Evolutionary conservation across 2,329 filamentous ascomycete species (phyloP).

Genomic region (Pseudogymnoascus sp.): DNA sequence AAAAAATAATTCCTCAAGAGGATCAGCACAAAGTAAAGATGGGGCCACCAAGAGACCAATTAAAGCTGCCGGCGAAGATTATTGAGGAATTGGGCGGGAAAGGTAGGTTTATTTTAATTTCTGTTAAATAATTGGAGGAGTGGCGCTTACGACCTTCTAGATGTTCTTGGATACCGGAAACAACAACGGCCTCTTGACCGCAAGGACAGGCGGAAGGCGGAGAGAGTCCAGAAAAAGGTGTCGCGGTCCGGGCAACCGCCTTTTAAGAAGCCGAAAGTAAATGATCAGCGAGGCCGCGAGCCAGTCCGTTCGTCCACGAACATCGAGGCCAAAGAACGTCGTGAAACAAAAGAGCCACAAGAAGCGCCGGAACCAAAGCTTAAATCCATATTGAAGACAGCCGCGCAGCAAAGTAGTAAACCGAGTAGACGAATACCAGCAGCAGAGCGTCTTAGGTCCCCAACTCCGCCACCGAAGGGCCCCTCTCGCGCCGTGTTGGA

Average conservation of each 20-base stretch:
- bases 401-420: conserved; percentile 15
- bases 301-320: not conserved
- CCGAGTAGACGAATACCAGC: conserved; percentile 10
- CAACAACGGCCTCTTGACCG: conserved; percentile 15
- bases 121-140: not conserved
- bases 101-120: conserved; percentile 15
- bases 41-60: conserved; percentile 26
- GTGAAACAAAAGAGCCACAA: not conserved
- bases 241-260: conserved; percentile 12
- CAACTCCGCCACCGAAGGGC: conserved; percentile 15
- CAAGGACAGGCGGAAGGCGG: conserved; percentile 27
- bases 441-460: conserved; percentile 9
- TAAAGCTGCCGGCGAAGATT: conserved; percentile 36
- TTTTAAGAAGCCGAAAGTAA: not conserved
- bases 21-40: not conserved
- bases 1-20: not conserved
- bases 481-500: conserved; percentile 40
- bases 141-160: conserved; percentile 14
- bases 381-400: conserved; percentile 24
- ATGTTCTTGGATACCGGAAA: conserved; percentile 16
- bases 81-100: conserved; percentile 36
- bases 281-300: not conserved
- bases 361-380: conserved; percentile 13
- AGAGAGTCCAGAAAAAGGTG: conserved; percentile 24
- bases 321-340: not conserved